phyloP scores from a whole-genome alignment of 2,329 filamentous ascomycete species.

The Calonectria pseudoreteaudii region DNA sequence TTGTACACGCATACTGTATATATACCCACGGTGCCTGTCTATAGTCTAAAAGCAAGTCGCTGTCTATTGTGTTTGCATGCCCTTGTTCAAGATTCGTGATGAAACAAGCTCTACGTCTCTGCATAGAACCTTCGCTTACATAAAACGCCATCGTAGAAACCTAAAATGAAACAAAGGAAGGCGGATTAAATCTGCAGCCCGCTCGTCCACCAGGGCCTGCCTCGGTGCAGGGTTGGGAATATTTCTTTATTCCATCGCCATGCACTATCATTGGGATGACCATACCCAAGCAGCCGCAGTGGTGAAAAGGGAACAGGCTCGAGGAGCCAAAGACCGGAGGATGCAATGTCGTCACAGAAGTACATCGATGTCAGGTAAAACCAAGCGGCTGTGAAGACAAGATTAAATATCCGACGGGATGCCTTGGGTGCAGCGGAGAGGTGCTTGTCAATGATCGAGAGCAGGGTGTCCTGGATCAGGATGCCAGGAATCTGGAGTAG shows the following conservation, averaged over 20 bases:
- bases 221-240: conserved; percentile 67
- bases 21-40: not conserved
- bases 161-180: not conserved
- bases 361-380: conserved; percentile 72
- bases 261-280: conserved; percentile 69
- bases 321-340: conserved; percentile 80
- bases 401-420: conserved; percentile 67
- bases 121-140: not conserved
- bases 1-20: not conserved
- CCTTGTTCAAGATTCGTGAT: not conserved
- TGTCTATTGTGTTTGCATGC: not conserved
- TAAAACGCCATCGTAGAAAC: not conserved
- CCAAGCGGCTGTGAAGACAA: conserved; percentile 74
- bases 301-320: conserved; percentile 85
- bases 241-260: conserved; percentile 74
- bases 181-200: conserved; percentile 46
- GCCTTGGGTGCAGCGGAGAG: conserved; percentile 58
- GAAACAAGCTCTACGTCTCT: not conserved
- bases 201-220: conserved; percentile 71
- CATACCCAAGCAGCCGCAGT: conserved; percentile 75
- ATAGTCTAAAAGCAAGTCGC: not conserved
- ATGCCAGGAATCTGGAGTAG: conserved; percentile 75
- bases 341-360: conserved; percentile 82
- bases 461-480: conserved; percentile 63
- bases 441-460: conserved; percentile 46